These are phyloP conservation scores for Sechiopsis laciniata DNA, from an alignment of 306 rosid genomes.

Conservation along the genomic window DNA sequence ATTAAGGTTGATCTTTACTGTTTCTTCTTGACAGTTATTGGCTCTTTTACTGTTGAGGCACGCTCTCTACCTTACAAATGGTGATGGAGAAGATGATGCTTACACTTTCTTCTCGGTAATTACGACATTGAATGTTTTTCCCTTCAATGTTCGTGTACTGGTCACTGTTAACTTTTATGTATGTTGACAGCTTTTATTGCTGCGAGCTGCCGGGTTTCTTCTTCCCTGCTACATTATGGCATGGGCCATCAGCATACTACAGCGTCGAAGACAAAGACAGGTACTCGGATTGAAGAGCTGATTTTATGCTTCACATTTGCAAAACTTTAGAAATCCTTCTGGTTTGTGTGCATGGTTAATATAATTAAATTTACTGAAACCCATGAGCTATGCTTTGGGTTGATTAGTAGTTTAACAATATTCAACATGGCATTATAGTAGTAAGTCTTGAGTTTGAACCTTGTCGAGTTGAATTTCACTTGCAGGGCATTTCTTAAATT, in stretches of 20 bases:
- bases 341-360: too few species aligned
- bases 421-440: too few species aligned
- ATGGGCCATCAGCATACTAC: constrained; percentile 97
- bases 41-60: constrained; percentile 89
- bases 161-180: background rate
- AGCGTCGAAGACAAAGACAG: constrained; percentile 94
- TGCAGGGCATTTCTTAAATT: too few species aligned
- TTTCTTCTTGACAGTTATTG: constrained; percentile 48
- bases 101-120: constrained; percentile 77
- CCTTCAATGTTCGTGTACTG: background rate
- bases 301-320: background rate
- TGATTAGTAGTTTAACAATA: too few species aligned
- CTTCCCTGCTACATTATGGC: constrained; percentile 99
- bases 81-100: constrained; percentile 58
- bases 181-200: constrained; percentile 49
- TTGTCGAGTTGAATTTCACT: too few species aligned
- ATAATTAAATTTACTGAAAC: too few species aligned
- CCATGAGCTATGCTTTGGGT: too few species aligned
- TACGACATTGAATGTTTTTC: background rate
- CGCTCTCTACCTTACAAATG: constrained; percentile 65
- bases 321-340: background rate
- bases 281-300: constrained; percentile 26
- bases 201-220: constrained; percentile 92
- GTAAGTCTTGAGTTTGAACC: too few species aligned
- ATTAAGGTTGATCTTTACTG: constrained; percentile 14